These are phyloP conservation scores for Fraxinus platypoda DNA, from an alignment of 305 asterid species.

Conservation along the genomic window DNA sequence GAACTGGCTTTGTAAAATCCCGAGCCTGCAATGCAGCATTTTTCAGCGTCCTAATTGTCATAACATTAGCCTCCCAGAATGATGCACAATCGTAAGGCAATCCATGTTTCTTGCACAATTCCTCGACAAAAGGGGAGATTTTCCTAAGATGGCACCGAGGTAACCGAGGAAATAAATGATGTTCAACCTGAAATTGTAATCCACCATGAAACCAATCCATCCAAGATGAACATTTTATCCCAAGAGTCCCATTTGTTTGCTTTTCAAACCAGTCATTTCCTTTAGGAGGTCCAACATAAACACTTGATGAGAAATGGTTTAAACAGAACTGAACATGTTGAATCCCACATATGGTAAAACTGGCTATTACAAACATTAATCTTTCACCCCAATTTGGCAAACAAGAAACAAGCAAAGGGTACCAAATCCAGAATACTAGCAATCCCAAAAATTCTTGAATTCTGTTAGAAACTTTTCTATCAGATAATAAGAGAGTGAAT, in stretches of 20 bases:
- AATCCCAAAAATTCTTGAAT: slow-evolving; percentile 52
- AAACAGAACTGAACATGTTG: slow-evolving; percentile 77
- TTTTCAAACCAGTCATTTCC: slow-evolving; percentile 90
- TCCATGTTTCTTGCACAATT: slow-evolving; percentile 80
- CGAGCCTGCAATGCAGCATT: slow-evolving; percentile 76
- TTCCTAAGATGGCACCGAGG: slow-evolving; percentile 70
- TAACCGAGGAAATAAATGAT: slow-evolving; percentile 77
- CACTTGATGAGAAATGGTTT: slow-evolving; percentile 66
- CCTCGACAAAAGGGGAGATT: slow-evolving; percentile 66
- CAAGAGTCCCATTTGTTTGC: slow-evolving; percentile 66
- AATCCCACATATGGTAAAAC: slow-evolving; percentile 56
- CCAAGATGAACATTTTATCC: slow-evolving; percentile 62
- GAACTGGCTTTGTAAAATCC: slow-evolving; percentile 53
- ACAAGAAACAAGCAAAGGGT: slow-evolving; percentile 65
- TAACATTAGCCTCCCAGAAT: slow-evolving; percentile 61
- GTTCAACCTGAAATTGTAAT: slow-evolving; percentile 80
- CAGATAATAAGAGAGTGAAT: slow-evolving; percentile 42
- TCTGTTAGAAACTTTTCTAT: slow-evolving; percentile 48
- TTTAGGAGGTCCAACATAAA: slow-evolving; percentile 59
- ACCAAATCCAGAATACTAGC: slow-evolving; percentile 74
- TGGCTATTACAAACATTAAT: slow-evolving; percentile 47
- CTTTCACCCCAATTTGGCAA: slow-evolving; percentile 65
- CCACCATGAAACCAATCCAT: slow-evolving; percentile 99
- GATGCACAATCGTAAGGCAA: slow-evolving; percentile 60
- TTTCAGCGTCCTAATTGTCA: slow-evolving; percentile 52